Evolutionary conservation across 441 rosid species (phyloP), one percentile per base, ranked within the genome.

Genomic region (Pelargonium citronellum): DNA sequence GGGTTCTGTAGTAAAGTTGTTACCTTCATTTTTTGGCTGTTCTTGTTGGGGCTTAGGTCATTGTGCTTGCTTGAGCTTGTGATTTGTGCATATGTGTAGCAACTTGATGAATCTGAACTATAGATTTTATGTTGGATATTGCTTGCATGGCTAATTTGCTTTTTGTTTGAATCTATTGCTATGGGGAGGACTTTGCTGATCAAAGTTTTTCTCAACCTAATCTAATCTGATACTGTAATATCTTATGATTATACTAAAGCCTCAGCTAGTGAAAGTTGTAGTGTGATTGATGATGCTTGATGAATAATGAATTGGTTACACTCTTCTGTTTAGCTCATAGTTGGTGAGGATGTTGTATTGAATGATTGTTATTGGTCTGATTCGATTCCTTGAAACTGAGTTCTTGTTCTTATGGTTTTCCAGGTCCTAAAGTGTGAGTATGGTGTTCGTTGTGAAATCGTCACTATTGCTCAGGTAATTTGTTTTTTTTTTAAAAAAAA

Each of bases 361-460:
- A 5, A 30, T 16, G 61, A 3, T 16, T 57, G 24, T 19, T 55
- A 1, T 30, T 30, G 37, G 37, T 30, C 37, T 30, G 37, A 30
- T 30, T 30, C 37, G 6, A 13, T 55, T 55, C 11, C 62, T 57
- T 22, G 19, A 11, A 1, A 3, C 4, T 57, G 7, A 57, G 62
- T 55, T 57, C n/a, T 17, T 17, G 62, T 57, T 57, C 62, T 22
- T 57, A 16, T 57, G 17, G 62, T 57, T 57, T 57, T 57, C 62
- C 62, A 57, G 62, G 62, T 57, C 24, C 62, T 57, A 0, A 57
- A 57, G 17, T 57, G 62, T 22, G 62, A 57, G 24, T 57, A 57
- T 57, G 62, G 27, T 57, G 62, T 57, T 57, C 62, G 62, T 17
- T 24, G 62, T 57, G 62, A 57, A 57, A 57, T 57, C 9, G 62